Conservation (phyloP, 2,329 filamentous ascomycete genomes). For the Ambrosiella beaveri region DNA sequence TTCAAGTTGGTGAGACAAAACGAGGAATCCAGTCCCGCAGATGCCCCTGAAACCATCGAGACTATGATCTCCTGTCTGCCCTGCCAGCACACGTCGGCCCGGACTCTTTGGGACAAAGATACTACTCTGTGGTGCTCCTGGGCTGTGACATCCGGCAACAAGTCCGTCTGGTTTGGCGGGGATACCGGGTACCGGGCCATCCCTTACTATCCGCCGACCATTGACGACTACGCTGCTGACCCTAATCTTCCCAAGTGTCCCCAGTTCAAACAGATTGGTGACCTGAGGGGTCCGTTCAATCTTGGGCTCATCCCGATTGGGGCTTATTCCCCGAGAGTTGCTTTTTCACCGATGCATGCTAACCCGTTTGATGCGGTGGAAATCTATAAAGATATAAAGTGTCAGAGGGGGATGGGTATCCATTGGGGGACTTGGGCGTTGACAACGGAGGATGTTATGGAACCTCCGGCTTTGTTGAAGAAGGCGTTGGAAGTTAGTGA, state of each 20-base stretch:
- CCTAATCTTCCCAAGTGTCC: constrained; percentile 58
- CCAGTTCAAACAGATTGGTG: constrained; percentile 70
- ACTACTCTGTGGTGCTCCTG: constrained; percentile 79
- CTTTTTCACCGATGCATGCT: constrained; percentile 71
- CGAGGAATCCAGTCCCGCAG: constrained; percentile 16
- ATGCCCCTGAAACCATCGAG: constrained; percentile 35
- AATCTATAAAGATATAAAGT: constrained; percentile 73
- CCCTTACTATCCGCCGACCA: constrained; percentile 38
- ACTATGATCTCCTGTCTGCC: constrained; percentile 65
- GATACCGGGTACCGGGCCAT: constrained; percentile 84
- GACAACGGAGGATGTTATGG: constrained; percentile 68
- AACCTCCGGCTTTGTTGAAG: constrained; percentile 58
- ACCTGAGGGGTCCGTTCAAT: constrained; percentile 69
- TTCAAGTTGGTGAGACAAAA: constrained; percentile 34
- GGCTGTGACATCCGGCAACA: constrained; percentile 55
- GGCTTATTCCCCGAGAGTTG: constrained; percentile 55
- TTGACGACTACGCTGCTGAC: constrained; percentile 55
- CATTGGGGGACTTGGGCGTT: constrained; percentile 89
- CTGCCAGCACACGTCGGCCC: constrained; percentile 63
- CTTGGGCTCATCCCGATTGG: constrained; percentile 87
- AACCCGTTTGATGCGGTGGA: constrained; percentile 78
- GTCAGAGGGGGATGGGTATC: constrained; percentile 63
- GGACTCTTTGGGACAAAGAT: constrained; percentile 50
- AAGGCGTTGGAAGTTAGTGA: constrained; percentile 52
- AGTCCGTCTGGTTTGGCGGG: constrained; percentile 73